phyloP scores from a whole-genome alignment of 306 rosid genomes.

The Macrotyloma uniflorum region DNA sequence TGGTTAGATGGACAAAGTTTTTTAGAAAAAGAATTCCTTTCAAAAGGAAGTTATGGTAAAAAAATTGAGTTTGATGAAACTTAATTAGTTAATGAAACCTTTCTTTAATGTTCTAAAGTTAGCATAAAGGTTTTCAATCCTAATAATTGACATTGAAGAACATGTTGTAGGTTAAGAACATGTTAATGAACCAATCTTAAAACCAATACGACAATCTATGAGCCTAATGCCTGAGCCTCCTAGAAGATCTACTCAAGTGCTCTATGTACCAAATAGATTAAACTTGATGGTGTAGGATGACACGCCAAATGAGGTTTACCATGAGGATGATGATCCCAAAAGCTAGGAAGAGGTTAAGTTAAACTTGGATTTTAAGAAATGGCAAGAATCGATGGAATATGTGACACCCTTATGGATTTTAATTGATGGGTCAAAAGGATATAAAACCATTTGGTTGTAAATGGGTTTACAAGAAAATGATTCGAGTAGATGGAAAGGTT shows the following conservation, averaged over 20 bases:
- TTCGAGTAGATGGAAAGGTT: too few relatives aligned
- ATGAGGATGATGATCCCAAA: background rate
- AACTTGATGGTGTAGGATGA: background rate
- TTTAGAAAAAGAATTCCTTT: too few relatives aligned
- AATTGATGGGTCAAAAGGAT: too few relatives aligned
- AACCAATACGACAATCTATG: background rate
- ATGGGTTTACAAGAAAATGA: too few relatives aligned
- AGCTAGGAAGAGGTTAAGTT: background rate
- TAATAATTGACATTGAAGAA: background rate
- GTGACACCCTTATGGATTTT: too few relatives aligned
- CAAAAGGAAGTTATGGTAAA: too few relatives aligned
- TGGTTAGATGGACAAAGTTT: too few relatives aligned
- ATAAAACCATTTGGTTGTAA: too few relatives aligned
- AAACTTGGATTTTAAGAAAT: background rate
- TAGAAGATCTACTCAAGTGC: background rate
- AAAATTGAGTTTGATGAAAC: too few relatives aligned
- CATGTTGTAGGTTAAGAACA: background rate
- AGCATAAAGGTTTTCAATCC: background rate
- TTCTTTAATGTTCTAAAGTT: too few relatives aligned
- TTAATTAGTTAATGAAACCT: too few relatives aligned
- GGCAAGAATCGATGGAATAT: background rate
- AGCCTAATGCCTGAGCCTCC: background rate
- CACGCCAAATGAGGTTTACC: background rate
- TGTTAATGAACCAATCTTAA: background rate
- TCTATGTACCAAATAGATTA: background rate